Percentiles rank a stretch among this genome's conserved stretches.
These are phyloP conservation scores for Xylaria sp. DNA, from an alignment of 2,329 filamentous ascomycete species.

Conservation along the genomic window DNA sequence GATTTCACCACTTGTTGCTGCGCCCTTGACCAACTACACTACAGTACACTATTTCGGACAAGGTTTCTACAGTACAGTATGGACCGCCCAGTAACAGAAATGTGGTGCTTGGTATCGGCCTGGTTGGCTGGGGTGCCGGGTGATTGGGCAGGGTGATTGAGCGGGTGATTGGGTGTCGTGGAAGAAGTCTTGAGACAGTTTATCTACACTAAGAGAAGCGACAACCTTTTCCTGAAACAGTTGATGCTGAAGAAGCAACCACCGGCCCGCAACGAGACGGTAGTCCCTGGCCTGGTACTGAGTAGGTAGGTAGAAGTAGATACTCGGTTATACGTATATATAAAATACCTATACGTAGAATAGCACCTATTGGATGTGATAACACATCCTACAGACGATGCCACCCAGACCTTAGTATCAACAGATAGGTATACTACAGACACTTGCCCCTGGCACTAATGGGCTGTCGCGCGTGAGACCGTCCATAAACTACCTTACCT, in stretches of 20 bases:
- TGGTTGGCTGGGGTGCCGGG: no score
- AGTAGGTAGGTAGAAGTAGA: no score
- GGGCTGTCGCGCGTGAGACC: background rate
- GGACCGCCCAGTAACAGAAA: background rate
- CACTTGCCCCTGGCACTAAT: background rate
- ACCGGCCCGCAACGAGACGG: no score
- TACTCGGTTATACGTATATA: no score
- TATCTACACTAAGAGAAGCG: slow-evolving; percentile 17
- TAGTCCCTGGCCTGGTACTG: background rate
- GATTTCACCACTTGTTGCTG: background rate
- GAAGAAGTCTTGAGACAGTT: slow-evolving; percentile 35
- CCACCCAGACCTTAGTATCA: no score
- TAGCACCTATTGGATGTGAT: background rate
- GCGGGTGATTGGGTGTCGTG: slow-evolving; percentile 23
- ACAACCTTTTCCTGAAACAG: background rate
- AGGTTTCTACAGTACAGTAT: background rate
- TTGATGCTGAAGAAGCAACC: slow-evolving; percentile 14
- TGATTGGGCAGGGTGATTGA: background rate
- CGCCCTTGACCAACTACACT: no score
- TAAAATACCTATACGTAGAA: no score
- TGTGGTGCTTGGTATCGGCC: no score
- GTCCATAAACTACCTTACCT: no score
- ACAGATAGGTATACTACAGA: no score
- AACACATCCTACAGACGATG: background rate
- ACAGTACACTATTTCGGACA: no score